Base-by-base conservation (phyloP, 2,329 filamentous ascomycete genomes). In the Trichoderma polysporum region DNA sequence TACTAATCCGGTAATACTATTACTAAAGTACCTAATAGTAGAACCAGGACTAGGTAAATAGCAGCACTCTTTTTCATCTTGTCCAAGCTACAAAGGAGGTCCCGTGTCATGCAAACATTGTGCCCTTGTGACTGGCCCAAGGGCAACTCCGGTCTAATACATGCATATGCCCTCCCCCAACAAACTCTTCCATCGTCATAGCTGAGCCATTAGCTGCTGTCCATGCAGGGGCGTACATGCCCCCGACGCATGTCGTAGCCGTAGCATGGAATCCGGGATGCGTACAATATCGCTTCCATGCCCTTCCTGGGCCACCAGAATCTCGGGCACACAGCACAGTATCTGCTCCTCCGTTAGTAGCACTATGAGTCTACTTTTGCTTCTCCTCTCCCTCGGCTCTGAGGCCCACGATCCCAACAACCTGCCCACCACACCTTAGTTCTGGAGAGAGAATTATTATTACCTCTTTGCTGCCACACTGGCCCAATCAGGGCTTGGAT, bases 91-190 rank as follows among this genome's bases (percentile, higher is more conserved):
- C 66, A 65, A 60, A 47, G 58, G 41, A 17, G n/a, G 13, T 37
- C 45, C 35, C 33, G 29, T 6, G 60, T 22, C 60, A 25, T 59
- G 45, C 47, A n/a, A 66, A 52, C 4, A 17, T 35, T 35, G 58
- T 50, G 39, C 47, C 64, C 69, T 52, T 67, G 66, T 67, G 66
- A 67, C 59, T 45, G 33, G 49, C 25, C 47, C 41, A 22, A 22
- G 41, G 27, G 50, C 27, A 19, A 3, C 47, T 22, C 35, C n/a
- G 59, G 39, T 60, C 57, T 50, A 60, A 31, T 27, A 33, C 47
- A 41, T 52, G 33, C n/a, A n/a, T 53, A 10, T 31, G 3, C 31
- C 22, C 47, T 45, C 49, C 57, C 65, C 57, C 57, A 62, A 67
- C 58, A 4, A 49, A 31, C 8, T n/a, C 27, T 50, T 35, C 27